Evolutionary conservation across 23 red algal species (phyloP).

Genomic region (Gracilaria domingensis): DNA sequence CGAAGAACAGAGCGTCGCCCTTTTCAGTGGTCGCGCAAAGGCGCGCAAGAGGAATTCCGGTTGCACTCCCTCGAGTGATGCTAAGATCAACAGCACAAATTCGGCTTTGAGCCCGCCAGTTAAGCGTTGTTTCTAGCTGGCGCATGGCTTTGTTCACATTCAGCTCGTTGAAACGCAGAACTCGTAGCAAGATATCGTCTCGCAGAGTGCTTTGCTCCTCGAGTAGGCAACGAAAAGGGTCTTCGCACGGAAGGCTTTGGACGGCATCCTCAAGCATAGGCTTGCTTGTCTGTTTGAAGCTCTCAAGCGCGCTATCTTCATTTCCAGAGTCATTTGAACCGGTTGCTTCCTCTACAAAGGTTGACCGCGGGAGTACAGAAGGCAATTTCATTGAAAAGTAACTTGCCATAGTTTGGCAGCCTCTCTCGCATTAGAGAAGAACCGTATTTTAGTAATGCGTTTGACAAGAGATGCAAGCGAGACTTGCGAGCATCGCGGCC

Average conservation of each 20-base stretch:
- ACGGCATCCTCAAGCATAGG: neutral
- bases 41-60: conserved; percentile 38
- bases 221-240: conserved; percentile 27
- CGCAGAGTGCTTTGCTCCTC: neutral
- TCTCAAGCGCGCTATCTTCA: neutral
- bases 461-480: neutral
- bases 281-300: neutral
- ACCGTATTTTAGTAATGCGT: neutral
- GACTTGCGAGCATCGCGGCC: neutral
- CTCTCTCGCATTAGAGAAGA: neutral
- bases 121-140: conserved; percentile 38
- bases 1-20: conserved; percentile 36
- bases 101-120: conserved; percentile 34
- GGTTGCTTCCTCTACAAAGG: neutral
- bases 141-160: conserved; percentile 7
- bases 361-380: neutral
- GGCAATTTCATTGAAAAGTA: conserved; percentile 2
- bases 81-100: neutral
- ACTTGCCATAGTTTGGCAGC: neutral
- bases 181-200: conserved; percentile 47
- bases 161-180: conserved; percentile 47
- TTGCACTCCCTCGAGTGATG: conserved; percentile 3
- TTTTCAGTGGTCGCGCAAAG: neutral
- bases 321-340: neutral
- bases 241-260: neutral